phyloP scores from a whole-genome alignment of 75 land plant species.

The Picea sitchensis region DNA sequence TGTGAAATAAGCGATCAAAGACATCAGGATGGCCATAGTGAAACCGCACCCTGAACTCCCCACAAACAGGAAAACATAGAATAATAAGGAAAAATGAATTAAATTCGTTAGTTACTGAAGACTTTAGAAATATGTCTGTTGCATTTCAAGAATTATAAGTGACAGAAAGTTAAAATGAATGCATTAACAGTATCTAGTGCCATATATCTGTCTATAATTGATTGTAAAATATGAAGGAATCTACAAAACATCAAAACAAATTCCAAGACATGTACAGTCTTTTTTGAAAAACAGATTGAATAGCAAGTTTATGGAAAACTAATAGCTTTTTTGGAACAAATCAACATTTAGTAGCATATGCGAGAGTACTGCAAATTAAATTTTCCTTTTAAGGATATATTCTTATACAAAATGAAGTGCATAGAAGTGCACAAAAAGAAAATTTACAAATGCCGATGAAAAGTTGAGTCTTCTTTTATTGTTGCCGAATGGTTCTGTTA shows the following conservation, averaged over 20 bases:
- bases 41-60: slow-evolving; percentile 76
- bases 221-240: background rate
- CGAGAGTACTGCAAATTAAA: too few relatives aligned
- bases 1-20: slow-evolving; percentile 90
- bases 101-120: too few relatives aligned
- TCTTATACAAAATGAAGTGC: too few relatives aligned
- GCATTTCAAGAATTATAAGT: background rate
- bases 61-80: background rate
- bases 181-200: background rate
- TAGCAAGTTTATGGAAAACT: too few relatives aligned
- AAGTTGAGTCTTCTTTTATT: too few relatives aligned
- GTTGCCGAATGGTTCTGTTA: too few relatives aligned
- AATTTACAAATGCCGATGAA: too few relatives aligned
- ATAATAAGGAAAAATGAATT: background rate
- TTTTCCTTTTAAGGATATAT: too few relatives aligned
- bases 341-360: too few relatives aligned
- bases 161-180: background rate
- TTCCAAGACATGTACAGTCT: too few relatives aligned
- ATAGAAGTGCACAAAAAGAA: too few relatives aligned
- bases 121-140: background rate
- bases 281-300: background rate
- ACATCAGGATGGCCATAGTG: slow-evolving; percentile 99
- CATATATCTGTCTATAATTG: background rate
- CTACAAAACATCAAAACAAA: background rate
- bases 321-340: too few relatives aligned